Conservation (phyloP, 257 asterid species). For the Solanum dulcamara region DNA sequence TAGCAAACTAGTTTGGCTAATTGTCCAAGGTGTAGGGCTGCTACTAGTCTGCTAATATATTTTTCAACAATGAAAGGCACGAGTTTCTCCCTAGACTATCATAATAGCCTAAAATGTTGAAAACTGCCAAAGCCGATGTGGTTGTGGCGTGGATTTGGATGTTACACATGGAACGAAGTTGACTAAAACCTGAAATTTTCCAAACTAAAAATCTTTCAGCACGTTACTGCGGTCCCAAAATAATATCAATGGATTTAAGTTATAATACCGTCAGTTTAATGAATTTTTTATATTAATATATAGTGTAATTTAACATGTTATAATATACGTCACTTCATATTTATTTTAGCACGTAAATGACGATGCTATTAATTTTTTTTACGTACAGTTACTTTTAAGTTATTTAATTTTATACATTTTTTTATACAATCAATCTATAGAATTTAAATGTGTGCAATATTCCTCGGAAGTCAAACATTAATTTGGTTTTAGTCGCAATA, state of each 20-base stretch:
- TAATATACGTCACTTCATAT: too few species aligned
- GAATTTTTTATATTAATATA: neutral
- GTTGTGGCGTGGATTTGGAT: neutral
- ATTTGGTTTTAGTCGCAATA: conserved; percentile 5
- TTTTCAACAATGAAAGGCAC: neutral
- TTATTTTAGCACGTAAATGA: neutral
- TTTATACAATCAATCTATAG: neutral
- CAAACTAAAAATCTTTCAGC: neutral
- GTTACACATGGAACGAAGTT: neutral
- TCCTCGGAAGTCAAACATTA: neutral
- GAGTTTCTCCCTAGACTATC: neutral
- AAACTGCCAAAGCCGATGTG: neutral
- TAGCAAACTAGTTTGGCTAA: neutral
- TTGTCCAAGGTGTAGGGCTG: neutral
- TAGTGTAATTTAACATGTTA: neutral
- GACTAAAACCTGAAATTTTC: neutral
- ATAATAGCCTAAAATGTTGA: neutral
- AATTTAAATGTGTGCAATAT: neutral
- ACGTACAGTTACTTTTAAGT: neutral
- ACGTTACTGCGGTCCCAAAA: neutral
- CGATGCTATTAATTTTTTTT: neutral
- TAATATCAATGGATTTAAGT: neutral
- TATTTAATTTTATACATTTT: neutral
- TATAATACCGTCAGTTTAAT: neutral
- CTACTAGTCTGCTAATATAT: neutral